phyloP scores from a whole-genome alignment of 257 asterid species.

The Lithospermum erythrorhizon region DNA sequence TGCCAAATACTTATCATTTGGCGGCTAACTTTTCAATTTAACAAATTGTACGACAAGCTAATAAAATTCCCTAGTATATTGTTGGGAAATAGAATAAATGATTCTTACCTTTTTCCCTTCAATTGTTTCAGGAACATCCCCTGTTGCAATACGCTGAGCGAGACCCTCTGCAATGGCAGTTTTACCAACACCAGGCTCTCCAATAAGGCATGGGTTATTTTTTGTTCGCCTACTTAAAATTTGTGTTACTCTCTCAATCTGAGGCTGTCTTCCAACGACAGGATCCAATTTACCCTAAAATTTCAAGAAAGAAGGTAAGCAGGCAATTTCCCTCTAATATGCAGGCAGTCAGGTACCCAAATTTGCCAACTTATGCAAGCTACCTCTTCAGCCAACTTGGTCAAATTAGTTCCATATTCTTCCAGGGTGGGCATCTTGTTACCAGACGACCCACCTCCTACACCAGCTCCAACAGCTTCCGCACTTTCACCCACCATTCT shows the following conservation, averaged over 20 bases:
- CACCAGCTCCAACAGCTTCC: conserved; percentile 41
- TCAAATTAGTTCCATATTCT: conserved; percentile 43
- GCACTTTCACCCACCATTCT: conserved; percentile 45
- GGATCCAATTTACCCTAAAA: conserved; percentile 92
- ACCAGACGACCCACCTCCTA: conserved; percentile 31
- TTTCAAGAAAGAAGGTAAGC: conserved; percentile 6
- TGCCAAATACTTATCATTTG: no score
- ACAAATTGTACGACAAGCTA: no score
- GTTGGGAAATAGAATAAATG: background rate
- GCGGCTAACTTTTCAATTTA: no score
- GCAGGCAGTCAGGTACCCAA: background rate
- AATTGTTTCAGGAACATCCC: conserved; percentile 95
- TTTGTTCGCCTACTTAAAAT: conserved; percentile 93
- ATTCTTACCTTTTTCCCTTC: conserved; percentile 83
- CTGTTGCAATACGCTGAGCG: conserved; percentile 87
- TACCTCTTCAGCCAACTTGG: conserved; percentile 73
- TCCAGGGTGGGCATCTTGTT: conserved; percentile 46
- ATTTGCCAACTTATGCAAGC: background rate
- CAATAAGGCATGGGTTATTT: conserved; percentile 95
- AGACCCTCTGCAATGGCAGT: conserved; percentile 99
- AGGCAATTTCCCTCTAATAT: background rate
- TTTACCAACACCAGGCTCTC: conserved; percentile 99
- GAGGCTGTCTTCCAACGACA: conserved; percentile 85
- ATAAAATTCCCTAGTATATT: no score
- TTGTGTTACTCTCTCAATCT: conserved; percentile 94